Base-by-base conservation (phyloP, 108 stramenopile genomes). In the Aurantiochytrium sp. region DNA sequence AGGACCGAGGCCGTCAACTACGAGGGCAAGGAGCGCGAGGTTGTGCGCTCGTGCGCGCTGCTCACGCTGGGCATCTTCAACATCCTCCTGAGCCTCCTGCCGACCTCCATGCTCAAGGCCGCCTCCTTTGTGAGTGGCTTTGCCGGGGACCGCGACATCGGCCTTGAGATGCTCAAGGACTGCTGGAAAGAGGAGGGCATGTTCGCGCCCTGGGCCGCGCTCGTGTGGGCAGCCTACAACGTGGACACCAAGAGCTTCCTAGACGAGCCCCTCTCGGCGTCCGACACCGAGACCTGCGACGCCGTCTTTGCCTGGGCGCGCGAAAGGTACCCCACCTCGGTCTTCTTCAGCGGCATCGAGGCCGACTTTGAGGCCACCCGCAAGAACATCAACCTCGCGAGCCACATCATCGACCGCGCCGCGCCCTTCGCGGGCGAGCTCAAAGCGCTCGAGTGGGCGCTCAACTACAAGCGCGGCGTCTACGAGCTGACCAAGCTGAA, bases 391-490 rank as follows among this genome's bases (percentile, higher is more conserved):
- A 24, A 81, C 32, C 45, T 81, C 24, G 73, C 73, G 36, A 81
- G 6, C 30, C 21, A 39, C 12, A 81, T 81, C 45, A 48, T 81
- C 45, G 73, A 81, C 24, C 73, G 73, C 3, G 73, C 73, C 32
- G 73, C 73, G n/a, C 73, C 73, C 21, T 81, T 48, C 24, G 73
- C 73, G 0, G 45, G 73, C 3, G 73, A 81, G n/a, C 73, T 81
- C 73, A 81, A 81, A 42, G 73, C 73, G 42, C 45, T 81, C n/a
- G 73, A 81, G 73, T 81, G 73, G 73, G 73, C 73, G 12, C 45
- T 81, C 42, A 81, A 81, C 73, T 81, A 81, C 30, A 81, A 81
- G 24, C 73, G 73, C 24, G 73, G 73, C n/a, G 73, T 81, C n/a
- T 81, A 81, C 45, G 73, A 81, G 45, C 73, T 81, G 10, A 81